phyloP scores from a whole-genome alignment of 805 yeast species.

The Cyberlindnera xylosilytica region DNA sequence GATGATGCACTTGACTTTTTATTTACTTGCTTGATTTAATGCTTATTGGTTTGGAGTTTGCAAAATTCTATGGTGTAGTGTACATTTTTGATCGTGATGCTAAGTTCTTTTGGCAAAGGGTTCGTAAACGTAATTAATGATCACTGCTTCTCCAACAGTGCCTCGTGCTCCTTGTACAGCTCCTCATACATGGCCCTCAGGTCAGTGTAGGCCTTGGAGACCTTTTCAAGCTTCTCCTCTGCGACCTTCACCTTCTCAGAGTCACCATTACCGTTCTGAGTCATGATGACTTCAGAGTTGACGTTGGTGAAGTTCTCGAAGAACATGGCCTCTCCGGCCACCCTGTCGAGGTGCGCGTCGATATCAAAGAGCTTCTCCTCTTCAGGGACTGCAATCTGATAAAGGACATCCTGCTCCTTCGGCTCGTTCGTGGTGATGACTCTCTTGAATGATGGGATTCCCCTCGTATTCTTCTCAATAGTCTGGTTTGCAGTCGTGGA shows the following conservation, averaged over 20 bases:
- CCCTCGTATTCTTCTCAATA: slow-evolving; percentile 25
- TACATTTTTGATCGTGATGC: too few relatives aligned
- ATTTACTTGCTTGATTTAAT: background rate
- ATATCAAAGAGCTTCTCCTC: slow-evolving; percentile 35
- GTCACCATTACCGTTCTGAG: slow-evolving; percentile 20
- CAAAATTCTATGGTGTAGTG: too few relatives aligned
- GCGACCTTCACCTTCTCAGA: slow-evolving; percentile 35
- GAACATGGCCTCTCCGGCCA: slow-evolving; percentile 48
- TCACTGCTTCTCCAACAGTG: slow-evolving; percentile 22
- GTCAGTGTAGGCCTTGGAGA: slow-evolving; percentile 59
- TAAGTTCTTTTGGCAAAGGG: too few relatives aligned
- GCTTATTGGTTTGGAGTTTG: background rate
- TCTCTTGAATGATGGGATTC: slow-evolving; percentile 66
- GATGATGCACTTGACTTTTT: background rate
- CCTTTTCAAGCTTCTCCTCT: slow-evolving; percentile 43
- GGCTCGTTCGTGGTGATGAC: slow-evolving; percentile 42
- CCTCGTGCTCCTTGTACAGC: slow-evolving; percentile 47
- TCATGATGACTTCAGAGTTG: slow-evolving; percentile 35
- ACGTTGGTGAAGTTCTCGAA: slow-evolving; percentile 43
- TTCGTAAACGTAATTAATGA: background rate
- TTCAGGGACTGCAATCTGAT: slow-evolving; percentile 28
- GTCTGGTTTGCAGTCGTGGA: slow-evolving; percentile 1
- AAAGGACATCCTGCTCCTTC: slow-evolving; percentile 42
- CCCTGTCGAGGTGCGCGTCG: slow-evolving; percentile 45
- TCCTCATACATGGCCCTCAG: slow-evolving; percentile 59